Conservation (phyloP, 2,329 filamentous ascomycete species). For the Cyphellophora attinorum region DNA sequence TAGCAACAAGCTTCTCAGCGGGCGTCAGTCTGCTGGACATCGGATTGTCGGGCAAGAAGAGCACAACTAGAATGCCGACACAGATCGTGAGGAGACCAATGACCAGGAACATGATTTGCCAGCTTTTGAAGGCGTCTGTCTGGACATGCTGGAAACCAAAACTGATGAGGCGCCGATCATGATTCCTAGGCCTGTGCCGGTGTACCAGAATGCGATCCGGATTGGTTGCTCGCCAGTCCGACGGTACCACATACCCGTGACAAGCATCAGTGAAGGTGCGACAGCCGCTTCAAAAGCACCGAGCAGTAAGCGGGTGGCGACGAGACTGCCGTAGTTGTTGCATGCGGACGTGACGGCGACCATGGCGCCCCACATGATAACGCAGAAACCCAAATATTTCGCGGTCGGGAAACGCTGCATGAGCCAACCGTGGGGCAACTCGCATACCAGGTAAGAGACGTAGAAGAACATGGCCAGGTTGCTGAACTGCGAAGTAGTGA, state of each 20-base stretch:
- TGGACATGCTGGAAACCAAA: constrained; percentile 12
- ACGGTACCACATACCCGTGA: constrained; percentile 47
- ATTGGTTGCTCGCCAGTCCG: constrained; percentile 19
- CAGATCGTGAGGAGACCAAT: constrained; percentile 34
- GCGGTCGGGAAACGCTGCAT: constrained; percentile 46
- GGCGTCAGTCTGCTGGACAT: constrained; percentile 27
- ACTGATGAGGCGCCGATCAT: constrained; percentile 9
- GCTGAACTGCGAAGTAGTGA: constrained; percentile 49
- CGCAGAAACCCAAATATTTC: constrained; percentile 41
- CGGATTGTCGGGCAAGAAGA: constrained; percentile 32
- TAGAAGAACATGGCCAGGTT: constrained; percentile 52
- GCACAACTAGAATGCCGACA: constrained; percentile 27
- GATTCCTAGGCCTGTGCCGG: constrained; percentile 9
- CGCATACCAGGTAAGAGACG: constrained; percentile 47
- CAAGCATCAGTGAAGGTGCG: constrained; percentile 44
- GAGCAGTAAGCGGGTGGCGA: constrained; percentile 40
- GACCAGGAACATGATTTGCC: constrained; percentile 33
- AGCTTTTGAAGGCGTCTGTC: constrained; percentile 17
- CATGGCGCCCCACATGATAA: constrained; percentile 38
- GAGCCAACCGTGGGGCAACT: constrained; percentile 47
- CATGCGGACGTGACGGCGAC: constrained; percentile 41
- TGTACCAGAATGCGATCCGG: constrained; percentile 21
- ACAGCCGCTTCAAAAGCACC: constrained; percentile 47
- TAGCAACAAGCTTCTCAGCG: constrained; percentile 26
- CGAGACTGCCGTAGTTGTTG: constrained; percentile 41